Evolutionary conservation across 148 eudicot species (phyloP).

Genomic region (Silene conica): DNA sequence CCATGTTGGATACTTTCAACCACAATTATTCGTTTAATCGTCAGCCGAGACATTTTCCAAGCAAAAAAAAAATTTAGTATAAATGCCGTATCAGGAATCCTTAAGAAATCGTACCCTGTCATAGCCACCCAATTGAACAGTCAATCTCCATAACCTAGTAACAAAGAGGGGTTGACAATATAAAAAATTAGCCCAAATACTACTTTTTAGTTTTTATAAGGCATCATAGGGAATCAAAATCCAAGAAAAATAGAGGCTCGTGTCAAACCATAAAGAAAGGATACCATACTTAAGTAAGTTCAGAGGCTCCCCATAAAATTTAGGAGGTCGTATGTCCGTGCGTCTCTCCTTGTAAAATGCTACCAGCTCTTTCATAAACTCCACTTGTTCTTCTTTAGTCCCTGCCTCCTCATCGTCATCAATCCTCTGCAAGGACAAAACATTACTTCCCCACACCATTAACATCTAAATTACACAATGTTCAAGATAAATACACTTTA

Average conservation of each 20-base stretch:
- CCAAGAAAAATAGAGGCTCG: not conserved
- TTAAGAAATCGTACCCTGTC: conserved; percentile 63
- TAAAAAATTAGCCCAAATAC: not conserved
- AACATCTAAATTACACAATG: not conserved
- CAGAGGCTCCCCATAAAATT: conserved; percentile 84
- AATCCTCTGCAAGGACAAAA: conserved; percentile 33
- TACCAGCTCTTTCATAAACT: conserved; percentile 75
- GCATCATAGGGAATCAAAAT: not conserved
- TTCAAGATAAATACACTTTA: not conserved
- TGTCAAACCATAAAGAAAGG: conserved; percentile 5
- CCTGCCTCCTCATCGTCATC: conserved; percentile 77
- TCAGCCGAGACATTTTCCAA: not conserved
- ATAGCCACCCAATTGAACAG: conserved; percentile 80
- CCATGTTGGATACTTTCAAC: too few relatives aligned
- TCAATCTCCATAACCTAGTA: conserved; percentile 86
- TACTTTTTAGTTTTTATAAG: not conserved
- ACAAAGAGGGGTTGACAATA: conserved; percentile 10
- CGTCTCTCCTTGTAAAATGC: conserved; percentile 50
- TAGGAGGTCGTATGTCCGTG: conserved; percentile 77
- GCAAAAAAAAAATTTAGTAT: not conserved
- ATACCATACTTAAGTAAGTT: conserved; percentile 71
- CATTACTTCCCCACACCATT: not conserved
- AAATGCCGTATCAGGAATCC: not conserved
- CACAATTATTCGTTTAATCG: not conserved
- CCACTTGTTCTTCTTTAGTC: conserved; percentile 76